Percentiles rank a stretch among this genome's conserved stretches.
These are phyloP conservation scores for Tetramitus jugosus DNA, from an alignment of 208 protist genomes.

Conservation along the genomic window DNA sequence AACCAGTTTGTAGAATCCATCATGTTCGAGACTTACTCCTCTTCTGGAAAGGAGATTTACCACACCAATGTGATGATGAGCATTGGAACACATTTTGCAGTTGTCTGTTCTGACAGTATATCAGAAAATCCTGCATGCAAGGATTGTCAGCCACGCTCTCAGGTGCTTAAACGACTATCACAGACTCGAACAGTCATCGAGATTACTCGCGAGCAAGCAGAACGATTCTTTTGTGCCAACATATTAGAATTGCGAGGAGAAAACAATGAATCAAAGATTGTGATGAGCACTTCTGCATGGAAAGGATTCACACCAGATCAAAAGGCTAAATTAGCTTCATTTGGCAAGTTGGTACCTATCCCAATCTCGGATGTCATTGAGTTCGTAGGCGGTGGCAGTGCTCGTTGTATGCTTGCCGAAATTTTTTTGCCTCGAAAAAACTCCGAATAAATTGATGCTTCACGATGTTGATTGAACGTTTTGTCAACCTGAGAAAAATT, in stretches of 20 bases:
- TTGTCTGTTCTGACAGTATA: slow-evolving; percentile 16
- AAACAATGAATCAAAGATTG: background rate
- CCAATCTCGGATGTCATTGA: slow-evolving; percentile 16
- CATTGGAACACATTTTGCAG: slow-evolving; percentile 2
- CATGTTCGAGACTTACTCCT: background rate
- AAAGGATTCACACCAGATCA: slow-evolving; percentile 23
- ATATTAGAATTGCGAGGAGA: background rate
- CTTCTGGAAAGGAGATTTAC: slow-evolving; percentile 14
- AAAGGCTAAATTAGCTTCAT: background rate
- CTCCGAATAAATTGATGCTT: too few species aligned
- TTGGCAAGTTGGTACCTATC: background rate
- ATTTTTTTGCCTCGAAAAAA: slow-evolving; percentile 2
- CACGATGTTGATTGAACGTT: too few species aligned
- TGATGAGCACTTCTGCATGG: background rate
- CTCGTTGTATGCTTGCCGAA: slow-evolving; percentile 23
- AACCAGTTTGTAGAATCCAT: background rate
- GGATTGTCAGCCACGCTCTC: background rate
- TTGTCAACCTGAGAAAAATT: too few species aligned
- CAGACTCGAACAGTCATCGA: background rate
- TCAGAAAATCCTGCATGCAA: background rate
- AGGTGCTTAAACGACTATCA: background rate
- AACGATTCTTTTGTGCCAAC: slow-evolving; percentile 17
- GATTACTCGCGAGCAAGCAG: slow-evolving; percentile 9
- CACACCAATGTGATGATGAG: slow-evolving; percentile 27
- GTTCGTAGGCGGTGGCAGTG: slow-evolving; percentile 16